Evolutionary conservation across 805 yeast genomes (phyloP).

Genomic region (Candida silvicultrix): DNA sequence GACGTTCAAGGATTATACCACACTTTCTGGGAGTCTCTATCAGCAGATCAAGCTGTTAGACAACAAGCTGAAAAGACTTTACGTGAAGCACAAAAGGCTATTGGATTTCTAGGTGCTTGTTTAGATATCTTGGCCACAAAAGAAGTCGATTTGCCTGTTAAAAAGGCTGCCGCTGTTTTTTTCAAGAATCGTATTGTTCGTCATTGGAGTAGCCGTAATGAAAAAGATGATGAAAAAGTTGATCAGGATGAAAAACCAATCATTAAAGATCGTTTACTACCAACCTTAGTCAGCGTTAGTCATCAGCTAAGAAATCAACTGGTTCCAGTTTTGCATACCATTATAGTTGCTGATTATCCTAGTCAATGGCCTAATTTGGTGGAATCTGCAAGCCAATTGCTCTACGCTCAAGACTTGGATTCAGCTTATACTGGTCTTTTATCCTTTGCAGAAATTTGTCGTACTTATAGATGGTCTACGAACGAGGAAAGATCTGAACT

Average conservation of each 20-base stretch:
- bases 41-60: constrained; percentile 55
- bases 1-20: constrained; percentile 61
- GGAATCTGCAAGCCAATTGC: constrained; percentile 36
- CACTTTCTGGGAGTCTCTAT: constrained; percentile 76
- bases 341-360: constrained; percentile 47
- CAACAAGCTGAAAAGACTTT: constrained; percentile 66
- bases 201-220: constrained; percentile 47
- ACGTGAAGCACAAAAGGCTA: constrained; percentile 44
- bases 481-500: constrained; percentile 48
- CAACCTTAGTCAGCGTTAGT: constrained; percentile 49
- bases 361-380: constrained; percentile 49
- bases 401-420: constrained; percentile 37
- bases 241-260: constrained; percentile 69
- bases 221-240: constrained; percentile 30
- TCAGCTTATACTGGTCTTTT: constrained; percentile 59
- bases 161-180: constrained; percentile 73
- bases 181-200: constrained; percentile 68
- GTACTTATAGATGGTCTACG: constrained; percentile 65
- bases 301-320: constrained; percentile 34
- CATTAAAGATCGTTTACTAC: constrained; percentile 62
- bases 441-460: constrained; percentile 62
- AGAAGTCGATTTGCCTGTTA: constrained; percentile 44
- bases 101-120: constrained; percentile 81
- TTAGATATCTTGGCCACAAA: constrained; percentile 60
- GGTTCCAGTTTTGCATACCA: constrained; percentile 45